Evolutionary conservation across 1,284 basidiomycete species (phyloP).

Genomic region (Ganoderma multipileum): DNA sequence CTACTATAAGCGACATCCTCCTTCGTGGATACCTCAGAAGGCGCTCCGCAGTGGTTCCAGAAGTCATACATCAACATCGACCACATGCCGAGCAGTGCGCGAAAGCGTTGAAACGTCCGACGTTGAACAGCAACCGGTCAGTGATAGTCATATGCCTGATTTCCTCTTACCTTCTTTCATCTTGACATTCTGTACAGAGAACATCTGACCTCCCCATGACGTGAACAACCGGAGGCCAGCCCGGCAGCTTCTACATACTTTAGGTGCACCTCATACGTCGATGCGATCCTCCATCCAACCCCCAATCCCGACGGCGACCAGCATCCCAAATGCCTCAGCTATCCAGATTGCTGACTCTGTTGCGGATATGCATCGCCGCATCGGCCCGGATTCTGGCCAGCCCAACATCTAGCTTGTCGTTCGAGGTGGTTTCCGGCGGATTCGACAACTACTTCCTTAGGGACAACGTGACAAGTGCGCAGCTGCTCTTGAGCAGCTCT

Average conservation of each 20-base stretch:
- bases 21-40: not conserved
- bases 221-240: not conserved
- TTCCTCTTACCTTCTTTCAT: not conserved
- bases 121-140: not conserved
- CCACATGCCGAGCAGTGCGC: not conserved
- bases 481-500: conserved; percentile 46
- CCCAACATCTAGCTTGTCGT: conserved; percentile 20
- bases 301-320: not conserved
- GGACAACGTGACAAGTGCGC: conserved; percentile 46
- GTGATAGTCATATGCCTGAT: not conserved
- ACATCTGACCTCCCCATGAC: not conserved
- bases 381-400: conserved; percentile 10
- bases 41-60: not conserved
- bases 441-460: conserved; percentile 51
- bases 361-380: not conserved
- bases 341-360: not conserved
- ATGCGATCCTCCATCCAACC: not conserved
- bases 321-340: not conserved
- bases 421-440: conserved; percentile 39
- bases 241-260: not conserved
- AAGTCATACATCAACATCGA: not conserved
- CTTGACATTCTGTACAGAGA: not conserved
- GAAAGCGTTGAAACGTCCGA: not conserved
- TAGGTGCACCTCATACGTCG: not conserved
- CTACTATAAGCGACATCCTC: not conserved